These are phyloP conservation scores for Basipetospora chlamydospora DNA, from an alignment of 2,329 filamentous ascomycete genomes.

Conservation along the genomic window DNA sequence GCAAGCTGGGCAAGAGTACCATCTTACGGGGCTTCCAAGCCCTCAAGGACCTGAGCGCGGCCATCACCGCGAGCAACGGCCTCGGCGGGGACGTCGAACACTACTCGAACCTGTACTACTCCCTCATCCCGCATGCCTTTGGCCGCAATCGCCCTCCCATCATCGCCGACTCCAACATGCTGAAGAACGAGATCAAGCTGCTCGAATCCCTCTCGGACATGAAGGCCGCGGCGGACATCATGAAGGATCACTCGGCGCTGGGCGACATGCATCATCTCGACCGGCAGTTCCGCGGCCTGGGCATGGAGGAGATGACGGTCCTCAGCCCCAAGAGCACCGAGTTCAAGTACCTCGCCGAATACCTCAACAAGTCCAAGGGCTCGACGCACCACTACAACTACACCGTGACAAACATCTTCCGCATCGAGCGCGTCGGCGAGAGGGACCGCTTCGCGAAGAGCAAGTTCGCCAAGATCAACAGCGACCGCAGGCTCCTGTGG, in stretches of 20 bases:
- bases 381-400: constrained; percentile 49
- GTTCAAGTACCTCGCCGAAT: constrained; percentile 48
- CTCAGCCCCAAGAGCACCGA: constrained; percentile 45
- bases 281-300: constrained; percentile 55
- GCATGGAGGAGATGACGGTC: constrained; percentile 62
- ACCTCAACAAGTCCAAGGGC: constrained; percentile 54
- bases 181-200: constrained; percentile 67
- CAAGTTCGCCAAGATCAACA: constrained; percentile 34
- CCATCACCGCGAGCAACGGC: constrained; percentile 40
- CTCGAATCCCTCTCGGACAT: constrained; percentile 73
- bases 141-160: constrained; percentile 59
- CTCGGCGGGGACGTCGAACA: constrained; percentile 35
- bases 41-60: constrained; percentile 57
- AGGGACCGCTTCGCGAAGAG: constrained; percentile 49
- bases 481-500: constrained; percentile 68
- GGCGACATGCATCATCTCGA: constrained; percentile 51
- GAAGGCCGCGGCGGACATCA: constrained; percentile 66
- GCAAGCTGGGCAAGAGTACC: constrained; percentile 69
- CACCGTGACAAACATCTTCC: constrained; percentile 61
- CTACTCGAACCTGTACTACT: constrained; percentile 68
- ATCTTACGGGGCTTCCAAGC: constrained; percentile 61
- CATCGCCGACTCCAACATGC: constrained; percentile 36
- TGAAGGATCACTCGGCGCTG: constrained; percentile 38
- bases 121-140: constrained; percentile 68
- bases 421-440: constrained; percentile 65